Conservation (phyloP, 164 flowering plant genomes). For the Nymphaea colorata region DNA sequence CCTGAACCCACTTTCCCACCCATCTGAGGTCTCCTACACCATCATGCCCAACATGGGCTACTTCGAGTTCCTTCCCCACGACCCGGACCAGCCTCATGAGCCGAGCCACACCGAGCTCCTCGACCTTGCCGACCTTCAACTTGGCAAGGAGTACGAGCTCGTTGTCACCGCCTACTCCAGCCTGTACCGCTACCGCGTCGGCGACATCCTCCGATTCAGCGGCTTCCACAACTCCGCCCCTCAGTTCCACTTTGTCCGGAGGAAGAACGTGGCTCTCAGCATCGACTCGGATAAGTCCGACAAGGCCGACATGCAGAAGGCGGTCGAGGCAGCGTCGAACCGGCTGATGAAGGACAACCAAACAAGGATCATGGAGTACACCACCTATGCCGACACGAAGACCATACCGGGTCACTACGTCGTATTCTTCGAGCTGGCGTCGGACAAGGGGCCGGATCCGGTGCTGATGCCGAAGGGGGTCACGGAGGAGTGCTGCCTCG, state of each 20-base stretch:
- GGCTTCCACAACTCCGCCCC: constrained; percentile 35
- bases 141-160: constrained; percentile 64
- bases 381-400: constrained; percentile 25
- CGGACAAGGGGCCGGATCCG: constrained; percentile 12
- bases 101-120: constrained; percentile 19
- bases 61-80: constrained; percentile 30
- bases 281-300: constrained; percentile 36
- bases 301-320: constrained; percentile 28
- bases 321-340: constrained; percentile 20
- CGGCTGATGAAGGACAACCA: constrained; percentile 10
- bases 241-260: constrained; percentile 29
- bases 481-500: constrained; percentile 20
- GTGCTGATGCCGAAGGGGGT: constrained; percentile 5
- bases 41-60: constrained; percentile 41
- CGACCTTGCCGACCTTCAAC: constrained; percentile 44
- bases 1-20: constrained; percentile 27
- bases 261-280: constrained; percentile 29
- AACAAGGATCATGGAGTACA: constrained; percentile 26
- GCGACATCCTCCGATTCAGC: constrained; percentile 15
- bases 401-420: constrained; percentile 35
- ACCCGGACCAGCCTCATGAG: not conserved
- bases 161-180: constrained; percentile 65
- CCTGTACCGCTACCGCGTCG: constrained; percentile 10
- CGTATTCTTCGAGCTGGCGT: constrained; percentile 31
- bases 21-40: constrained; percentile 36